Conservation (phyloP, 352 stramenopile species). For the Pythium sukuiense region DNA sequence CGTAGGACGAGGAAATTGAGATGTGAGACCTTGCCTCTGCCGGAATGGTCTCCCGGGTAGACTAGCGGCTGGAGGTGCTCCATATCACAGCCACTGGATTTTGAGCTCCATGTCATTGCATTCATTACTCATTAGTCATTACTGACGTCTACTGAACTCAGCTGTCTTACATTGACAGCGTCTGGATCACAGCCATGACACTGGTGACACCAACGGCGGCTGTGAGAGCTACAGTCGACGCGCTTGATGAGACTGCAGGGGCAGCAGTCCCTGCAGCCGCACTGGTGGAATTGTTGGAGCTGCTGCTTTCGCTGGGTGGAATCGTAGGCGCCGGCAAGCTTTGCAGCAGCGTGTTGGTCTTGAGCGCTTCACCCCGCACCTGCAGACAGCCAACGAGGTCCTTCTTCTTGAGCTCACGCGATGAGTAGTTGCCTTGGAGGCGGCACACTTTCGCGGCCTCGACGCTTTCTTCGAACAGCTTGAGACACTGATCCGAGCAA, state of each 20-base stretch:
- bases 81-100: no score
- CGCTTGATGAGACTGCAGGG: background rate
- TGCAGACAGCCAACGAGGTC: background rate
- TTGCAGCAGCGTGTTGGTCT: background rate
- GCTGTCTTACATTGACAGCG: background rate
- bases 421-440: background rate
- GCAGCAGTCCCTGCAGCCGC: background rate
- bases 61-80: no score
- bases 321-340: background rate
- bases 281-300: background rate
- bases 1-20: background rate
- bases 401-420: slow-evolving; percentile 1
- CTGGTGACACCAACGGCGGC: background rate
- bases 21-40: background rate
- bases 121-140: background rate
- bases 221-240: background rate
- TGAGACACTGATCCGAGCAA: background rate
- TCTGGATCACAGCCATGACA: background rate
- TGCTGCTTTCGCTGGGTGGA: background rate
- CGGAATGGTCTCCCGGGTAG: no score
- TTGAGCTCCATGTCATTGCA: no score
- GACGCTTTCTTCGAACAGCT: background rate
- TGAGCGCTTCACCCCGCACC: background rate
- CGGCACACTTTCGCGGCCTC: background rate
- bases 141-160: background rate